Base-by-base conservation (phyloP, 495 filamentous ascomycete species). In the Xylaria telfairii region DNA sequence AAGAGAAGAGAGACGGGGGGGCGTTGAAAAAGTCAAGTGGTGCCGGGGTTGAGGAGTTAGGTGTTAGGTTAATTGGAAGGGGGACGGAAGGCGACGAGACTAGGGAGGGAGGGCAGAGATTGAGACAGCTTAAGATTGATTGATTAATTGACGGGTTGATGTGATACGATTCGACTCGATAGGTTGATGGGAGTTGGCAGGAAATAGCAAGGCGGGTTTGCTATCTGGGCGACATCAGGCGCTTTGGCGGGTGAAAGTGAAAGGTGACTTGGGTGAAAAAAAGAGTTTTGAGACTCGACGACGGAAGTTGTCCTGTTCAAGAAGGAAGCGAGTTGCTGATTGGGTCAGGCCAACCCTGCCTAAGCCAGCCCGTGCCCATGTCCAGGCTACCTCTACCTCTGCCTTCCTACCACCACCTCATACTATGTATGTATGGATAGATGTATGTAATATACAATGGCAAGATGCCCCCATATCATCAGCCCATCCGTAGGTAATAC, bases 291-390 rank as follows among this genome's bases (percentile, higher is more conserved):
- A 69, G 56, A 70, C 51, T 66, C 65, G 61, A 63, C 21, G 39
- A 32, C 32, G 24, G 56, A 51, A 69, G 57, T 47, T 69, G 68
- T 60, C 62, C 64, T 46, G 67, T 71, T 71, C 44, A 53, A 71
- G 63, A 68, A 73, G 53, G 51, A 70, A 73, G 56, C 41, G 26
- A 71, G 44, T 66, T 71, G 61, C 68, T 71, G 68, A 71, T 71
- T 65, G 61, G 60, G 68, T 30, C 41, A 68, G 51, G 4, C 61
- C 21, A 34, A 41, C 30, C 67, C 67, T 47, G 51, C 67, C 67
- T 62, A 54, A n/a, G 56, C 28, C 44, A 42, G 37, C 56, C 42
- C 37, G 10, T 42, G 39, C 28, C 26, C 13, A 10, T 42, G 49
- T 12, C 65, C 51, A 68, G 47, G 26, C 65, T 46, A 30, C 54